These are phyloP conservation scores for Maudiozyma humilis DNA, from an alignment of 1,139 yeast genomes.

Conservation along the genomic window DNA sequence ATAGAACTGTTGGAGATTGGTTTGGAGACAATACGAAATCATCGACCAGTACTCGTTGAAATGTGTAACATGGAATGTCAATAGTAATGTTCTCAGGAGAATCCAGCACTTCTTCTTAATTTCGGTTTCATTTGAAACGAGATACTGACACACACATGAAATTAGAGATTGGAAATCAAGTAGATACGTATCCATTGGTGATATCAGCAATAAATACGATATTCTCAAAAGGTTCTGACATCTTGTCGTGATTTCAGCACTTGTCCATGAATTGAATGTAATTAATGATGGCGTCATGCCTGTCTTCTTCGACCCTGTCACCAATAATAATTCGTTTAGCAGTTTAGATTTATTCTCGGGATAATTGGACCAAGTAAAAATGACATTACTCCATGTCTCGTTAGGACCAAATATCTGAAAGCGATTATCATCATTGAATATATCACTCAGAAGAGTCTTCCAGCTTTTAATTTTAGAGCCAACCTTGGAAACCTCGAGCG, in stretches of 20 bases:
- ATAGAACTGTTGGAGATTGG: conserved; percentile 41
- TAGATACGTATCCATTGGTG: conserved; percentile 51
- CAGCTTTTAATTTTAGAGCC: conserved; percentile 40
- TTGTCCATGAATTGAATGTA: conserved; percentile 28
- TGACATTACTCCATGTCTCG: conserved; percentile 19
- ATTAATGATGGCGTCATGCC: conserved; percentile 26
- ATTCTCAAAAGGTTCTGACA: conserved; percentile 32
- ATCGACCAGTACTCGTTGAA: conserved; percentile 65
- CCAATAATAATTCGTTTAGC: conserved; percentile 21
- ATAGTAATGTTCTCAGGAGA: conserved; percentile 53
- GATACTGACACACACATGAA: conserved; percentile 21
- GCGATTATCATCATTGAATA: conserved; percentile 40
- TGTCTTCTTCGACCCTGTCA: conserved; percentile 22
- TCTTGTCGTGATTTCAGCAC: conserved; percentile 24
- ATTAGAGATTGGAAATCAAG: conserved; percentile 27
- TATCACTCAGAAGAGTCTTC: conserved; percentile 45
- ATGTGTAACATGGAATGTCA: conserved; percentile 57
- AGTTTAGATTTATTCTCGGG: conserved; percentile 40
- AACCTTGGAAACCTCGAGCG: conserved; percentile 27
- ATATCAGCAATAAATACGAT: conserved; percentile 52
- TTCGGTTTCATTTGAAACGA: conserved; percentile 20
- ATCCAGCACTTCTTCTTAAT: conserved; percentile 32
- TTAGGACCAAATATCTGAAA: conserved; percentile 14
- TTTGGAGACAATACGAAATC: conserved; percentile 52
- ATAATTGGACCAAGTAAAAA: conserved; percentile 28